Base-by-base conservation (phyloP, 73 alveolate species). In the Paramecium biaurelia region DNA sequence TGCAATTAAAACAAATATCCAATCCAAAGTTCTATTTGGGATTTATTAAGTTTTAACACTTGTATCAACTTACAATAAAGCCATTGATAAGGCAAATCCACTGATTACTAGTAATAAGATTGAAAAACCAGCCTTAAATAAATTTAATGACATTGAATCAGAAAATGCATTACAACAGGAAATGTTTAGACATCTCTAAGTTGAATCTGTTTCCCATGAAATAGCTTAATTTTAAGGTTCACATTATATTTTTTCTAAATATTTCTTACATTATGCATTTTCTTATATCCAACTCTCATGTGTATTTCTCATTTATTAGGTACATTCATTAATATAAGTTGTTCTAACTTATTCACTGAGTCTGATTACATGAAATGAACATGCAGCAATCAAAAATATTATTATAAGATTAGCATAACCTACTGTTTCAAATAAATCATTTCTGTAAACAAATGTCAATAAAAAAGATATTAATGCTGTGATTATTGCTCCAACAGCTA, bases 101-200 rank as follows among this genome's bases (percentile, higher is more conserved):
- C 47, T 41, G 2, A 79, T 41, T 23, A 79, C 56, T 7, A 79
- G 28, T 43, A 79, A 79, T 21, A 79, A 23, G 1, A 79, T 43
- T 21, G 63, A 38, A 26, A 79, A 79, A 2, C 76, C 42, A 11
- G 76, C 72, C 11, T 43, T 24, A 28, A 43, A 42, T 41, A 30
- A 26, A 79, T 79, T 30, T 41, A 2, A 20, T 38, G 42, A 41
- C 0, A 24, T 41, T 24, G 49, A 43, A 42, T 79, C 76, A 24
- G 90, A 58, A 42, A 79, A 38, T 18, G 90, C 90, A 47, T 79
- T 79, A 45, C 90, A 79, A 79, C 90, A 79, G 1, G 47, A 20
- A 4, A 30, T 10, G 14, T 79, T 79, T 23, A 79, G 18, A 45
- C 90, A 79, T 24, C 14, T 41, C 43, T 43, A 79, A 21, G 70